Evolutionary conservation across 768 basidiomycete genomes (phyloP).

Genomic region (Mrakia hoshinonis): DNA sequence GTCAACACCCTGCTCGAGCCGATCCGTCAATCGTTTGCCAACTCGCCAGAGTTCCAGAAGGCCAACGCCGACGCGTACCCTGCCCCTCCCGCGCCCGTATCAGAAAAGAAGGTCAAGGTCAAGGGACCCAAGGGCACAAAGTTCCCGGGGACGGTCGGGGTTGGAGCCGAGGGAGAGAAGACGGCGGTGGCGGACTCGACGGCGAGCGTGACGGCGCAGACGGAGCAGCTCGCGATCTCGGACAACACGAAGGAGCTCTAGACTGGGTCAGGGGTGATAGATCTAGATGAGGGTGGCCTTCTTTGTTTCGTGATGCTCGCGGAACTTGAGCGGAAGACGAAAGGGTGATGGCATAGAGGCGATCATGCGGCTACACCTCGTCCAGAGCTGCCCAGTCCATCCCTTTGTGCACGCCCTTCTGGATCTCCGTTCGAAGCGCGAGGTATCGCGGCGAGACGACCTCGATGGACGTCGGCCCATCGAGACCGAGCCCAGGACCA

Average conservation of each 20-base stretch:
- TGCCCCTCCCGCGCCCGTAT: conserved; percentile 20
- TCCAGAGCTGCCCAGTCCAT: too few species aligned
- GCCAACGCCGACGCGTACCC: conserved; percentile 77
- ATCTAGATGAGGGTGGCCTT: background rate
- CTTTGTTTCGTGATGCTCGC: too few species aligned
- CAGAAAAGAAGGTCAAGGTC: conserved; percentile 34
- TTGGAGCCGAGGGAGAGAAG: background rate
- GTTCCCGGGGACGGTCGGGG: background rate
- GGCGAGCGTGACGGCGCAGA: background rate
- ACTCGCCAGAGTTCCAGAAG: conserved; percentile 68
- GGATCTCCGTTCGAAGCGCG: too few species aligned
- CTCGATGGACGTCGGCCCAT: too few species aligned
- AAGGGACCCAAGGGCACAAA: background rate
- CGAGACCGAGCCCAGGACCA: too few species aligned
- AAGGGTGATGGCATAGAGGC: too few species aligned
- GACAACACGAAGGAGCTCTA: conserved; percentile 9
- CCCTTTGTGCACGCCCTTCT: too few species aligned
- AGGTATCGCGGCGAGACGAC: too few species aligned
- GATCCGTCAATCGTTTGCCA: conserved; percentile 66
- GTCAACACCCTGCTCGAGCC: conserved; percentile 70
- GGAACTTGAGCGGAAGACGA: too few species aligned
- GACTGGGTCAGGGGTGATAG: background rate
- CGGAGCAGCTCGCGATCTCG: background rate
- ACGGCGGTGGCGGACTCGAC: background rate
- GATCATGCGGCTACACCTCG: too few species aligned